Evolutionary conservation across 306 rosid species (phyloP), one percentile per base, ranked within the genome.

Genomic region (Vachellia collinsii): DNA sequence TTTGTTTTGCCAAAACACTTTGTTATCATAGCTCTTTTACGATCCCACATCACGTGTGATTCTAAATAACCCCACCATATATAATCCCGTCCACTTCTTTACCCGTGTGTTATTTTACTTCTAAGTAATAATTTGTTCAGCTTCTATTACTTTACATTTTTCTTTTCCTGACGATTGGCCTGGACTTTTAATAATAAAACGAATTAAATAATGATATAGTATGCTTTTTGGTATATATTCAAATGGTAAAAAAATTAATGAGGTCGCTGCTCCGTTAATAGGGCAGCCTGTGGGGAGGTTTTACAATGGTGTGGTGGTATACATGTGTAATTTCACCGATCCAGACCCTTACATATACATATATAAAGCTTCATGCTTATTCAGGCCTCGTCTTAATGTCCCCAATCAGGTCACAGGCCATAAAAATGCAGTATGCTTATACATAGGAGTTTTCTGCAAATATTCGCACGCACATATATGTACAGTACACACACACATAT

Each of bases 1-100:
- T 69, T 12, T 74, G 13, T 71, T 71, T 76, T 74, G 75, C 51
- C 61, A 82, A 82, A 82, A 22, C 8, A 29, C 77, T 54, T 54
- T 54, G 61, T 54, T 70, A 23, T 47, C 6, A 71, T 72, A 29
- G 19, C 61, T 17, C 23, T 16, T 47, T 48, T 34, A 72, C 48
- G 62, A 47, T 4, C 23, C 51, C 73, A 68, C 19, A 67, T 68
- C 53, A 42, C 73, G 73, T 42, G 73, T 68, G 36, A 9, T 63
- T 12, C 9, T 25, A 25, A 61, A 61, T 25, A 11, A 61, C 65
- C 65, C 65, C 65, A 59, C 65, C 37, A 59, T 46, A 46, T 46
- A 13, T 11, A 8, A 58, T 58, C 36, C 64, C 29, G 22, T 56
- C 6, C 12, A 1, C 36, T 58, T 58, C 12, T 22, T 58, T 58